Evolutionary conservation across 306 rosid species (phyloP).

Genomic region (Lathyrus tuberosus): DNA sequence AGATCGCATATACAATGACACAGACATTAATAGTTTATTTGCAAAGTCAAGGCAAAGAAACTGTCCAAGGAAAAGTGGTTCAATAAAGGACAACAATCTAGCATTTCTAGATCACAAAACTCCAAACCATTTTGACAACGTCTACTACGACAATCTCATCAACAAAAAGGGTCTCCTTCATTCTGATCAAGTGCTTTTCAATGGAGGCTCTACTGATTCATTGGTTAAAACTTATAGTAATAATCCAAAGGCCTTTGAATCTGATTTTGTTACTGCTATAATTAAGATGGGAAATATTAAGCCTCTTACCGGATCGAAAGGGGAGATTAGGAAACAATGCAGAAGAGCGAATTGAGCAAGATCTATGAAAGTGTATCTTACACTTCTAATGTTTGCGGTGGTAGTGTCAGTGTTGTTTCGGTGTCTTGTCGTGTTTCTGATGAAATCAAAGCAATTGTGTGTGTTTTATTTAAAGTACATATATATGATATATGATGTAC

Average conservation of each 20-base stretch:
- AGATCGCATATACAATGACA: conserved; percentile 53
- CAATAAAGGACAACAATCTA: conserved; percentile 60
- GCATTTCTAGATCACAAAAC: conserved; percentile 63
- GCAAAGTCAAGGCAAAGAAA: conserved; percentile 49
- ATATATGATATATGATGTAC: background rate
- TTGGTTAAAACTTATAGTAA: conserved; percentile 56
- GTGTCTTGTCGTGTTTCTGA: too few relatives aligned
- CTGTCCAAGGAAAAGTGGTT: conserved; percentile 53
- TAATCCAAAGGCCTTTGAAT: conserved; percentile 38
- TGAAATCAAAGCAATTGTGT: too few relatives aligned
- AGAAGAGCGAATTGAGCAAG: conserved; percentile 45
- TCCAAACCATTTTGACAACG: conserved; percentile 59
- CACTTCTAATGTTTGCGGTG: too few relatives aligned
- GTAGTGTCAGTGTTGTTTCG: too few relatives aligned
- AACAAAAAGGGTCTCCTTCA: conserved; percentile 71
- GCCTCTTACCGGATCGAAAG: conserved; percentile 75
- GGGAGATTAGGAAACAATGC: conserved; percentile 73
- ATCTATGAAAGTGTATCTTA: too few relatives aligned
- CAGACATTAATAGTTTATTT: conserved; percentile 54
- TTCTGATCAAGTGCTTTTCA: conserved; percentile 70
- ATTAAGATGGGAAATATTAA: conserved; percentile 80
- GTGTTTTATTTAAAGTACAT: background rate
- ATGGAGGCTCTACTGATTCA: conserved; percentile 72
- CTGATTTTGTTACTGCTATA: conserved; percentile 66
- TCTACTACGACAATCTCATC: conserved; percentile 68